Percentiles rank a stretch among this genome's conserved stretches.
These are phyloP conservation scores for Schwanniomyces vanrijiae DNA, from an alignment of 805 yeast genomes.

Conservation along the genomic window DNA sequence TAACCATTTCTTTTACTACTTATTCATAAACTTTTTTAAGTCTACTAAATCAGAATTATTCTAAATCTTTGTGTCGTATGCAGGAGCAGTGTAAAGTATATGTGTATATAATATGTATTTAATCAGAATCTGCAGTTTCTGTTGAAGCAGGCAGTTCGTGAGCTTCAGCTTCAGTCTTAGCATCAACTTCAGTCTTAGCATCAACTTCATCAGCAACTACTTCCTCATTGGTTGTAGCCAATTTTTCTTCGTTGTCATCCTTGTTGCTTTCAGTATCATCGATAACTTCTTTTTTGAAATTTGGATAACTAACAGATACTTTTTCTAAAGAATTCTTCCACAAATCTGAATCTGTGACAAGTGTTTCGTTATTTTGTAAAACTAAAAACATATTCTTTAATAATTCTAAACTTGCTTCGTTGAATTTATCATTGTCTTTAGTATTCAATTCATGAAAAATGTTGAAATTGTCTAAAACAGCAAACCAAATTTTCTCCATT, in stretches of 20 bases:
- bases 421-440: conserved; percentile 13
- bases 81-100: neutral
- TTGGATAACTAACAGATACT: conserved; percentile 29
- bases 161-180: conserved; percentile 1
- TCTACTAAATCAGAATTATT: neutral
- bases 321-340: conserved; percentile 35
- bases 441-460: conserved; percentile 23
- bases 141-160: conserved; percentile 1
- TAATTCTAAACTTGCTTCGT: conserved; percentile 37
- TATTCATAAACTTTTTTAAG: neutral
- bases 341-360: conserved; percentile 20
- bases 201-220: neutral
- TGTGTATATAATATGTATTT: neutral
- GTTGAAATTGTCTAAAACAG: conserved; percentile 32
- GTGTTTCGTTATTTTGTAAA: conserved; percentile 25
- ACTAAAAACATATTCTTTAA: conserved; percentile 44
- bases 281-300: conserved; percentile 20
- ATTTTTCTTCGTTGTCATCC: neutral
- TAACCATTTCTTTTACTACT: conserved; percentile 16
- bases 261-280: neutral
- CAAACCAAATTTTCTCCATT: conserved; percentile 31
- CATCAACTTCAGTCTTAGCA: neutral
- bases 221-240: neutral
- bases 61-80: neutral
- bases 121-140: neutral